phyloP scores from a whole-genome alignment of 1,139 yeast genomes.

The Taiozyma sp. region DNA sequence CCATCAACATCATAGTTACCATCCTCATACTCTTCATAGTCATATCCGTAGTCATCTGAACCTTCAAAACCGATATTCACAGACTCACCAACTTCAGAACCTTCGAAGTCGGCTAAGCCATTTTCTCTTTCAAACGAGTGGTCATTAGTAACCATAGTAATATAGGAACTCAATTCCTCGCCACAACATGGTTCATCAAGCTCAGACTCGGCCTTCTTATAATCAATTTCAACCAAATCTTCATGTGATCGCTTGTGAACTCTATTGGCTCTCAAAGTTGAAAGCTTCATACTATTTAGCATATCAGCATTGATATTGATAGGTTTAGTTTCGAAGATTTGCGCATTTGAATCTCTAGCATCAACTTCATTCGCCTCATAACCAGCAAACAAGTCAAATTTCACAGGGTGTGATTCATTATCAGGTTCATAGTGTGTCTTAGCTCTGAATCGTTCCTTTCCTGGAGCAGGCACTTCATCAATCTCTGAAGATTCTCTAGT shows the following conservation, averaged over 20 bases:
- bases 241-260: neutral
- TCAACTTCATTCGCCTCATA: neutral
- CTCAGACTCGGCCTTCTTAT: neutral
- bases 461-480: neutral
- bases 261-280: constrained; percentile 1
- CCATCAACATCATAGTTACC: neutral
- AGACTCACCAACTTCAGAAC: neutral
- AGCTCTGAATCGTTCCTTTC: neutral
- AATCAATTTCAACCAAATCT: neutral
- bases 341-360: neutral
- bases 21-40: neutral
- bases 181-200: neutral
- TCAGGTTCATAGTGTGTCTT: neutral
- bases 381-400: neutral
- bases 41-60: neutral
- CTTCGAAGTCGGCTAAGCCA: neutral
- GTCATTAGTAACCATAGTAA: neutral
- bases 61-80: neutral
- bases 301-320: constrained; percentile 2
- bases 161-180: neutral
- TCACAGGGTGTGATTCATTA: neutral
- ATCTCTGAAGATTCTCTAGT: constrained; percentile 2
- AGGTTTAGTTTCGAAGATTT: neutral
- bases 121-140: neutral
- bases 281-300: constrained; percentile 3